phyloP scores from a whole-genome alignment of 768 basidiomycete species.

The Tulasnella sp. region DNA sequence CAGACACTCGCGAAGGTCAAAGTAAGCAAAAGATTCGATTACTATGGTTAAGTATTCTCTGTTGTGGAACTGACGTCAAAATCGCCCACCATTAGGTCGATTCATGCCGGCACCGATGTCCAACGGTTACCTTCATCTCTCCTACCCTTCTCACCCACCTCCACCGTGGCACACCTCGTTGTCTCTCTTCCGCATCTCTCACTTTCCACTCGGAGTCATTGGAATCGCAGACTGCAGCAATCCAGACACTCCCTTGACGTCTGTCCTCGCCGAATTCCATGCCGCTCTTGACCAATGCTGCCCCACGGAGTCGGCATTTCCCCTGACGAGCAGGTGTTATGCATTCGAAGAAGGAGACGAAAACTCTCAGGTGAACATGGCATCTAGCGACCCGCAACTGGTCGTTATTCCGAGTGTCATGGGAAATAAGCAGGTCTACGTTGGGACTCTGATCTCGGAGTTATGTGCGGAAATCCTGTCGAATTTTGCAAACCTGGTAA shows the following conservation, averaged over 20 bases:
- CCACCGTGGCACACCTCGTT: slow-evolving; percentile 60
- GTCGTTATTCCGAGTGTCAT: slow-evolving; percentile 76
- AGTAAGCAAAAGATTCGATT: slow-evolving; percentile 38
- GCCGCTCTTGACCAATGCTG: slow-evolving; percentile 56
- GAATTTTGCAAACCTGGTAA: slow-evolving; percentile 77
- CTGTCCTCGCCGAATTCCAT: slow-evolving; percentile 59
- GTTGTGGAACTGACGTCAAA: slow-evolving; percentile 22
- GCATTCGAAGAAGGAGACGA: slow-evolving; percentile 68
- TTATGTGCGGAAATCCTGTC: slow-evolving; percentile 79
- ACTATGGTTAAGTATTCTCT: not conserved
- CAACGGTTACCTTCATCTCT: slow-evolving; percentile 73
- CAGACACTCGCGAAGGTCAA: slow-evolving; percentile 66
- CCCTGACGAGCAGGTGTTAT: slow-evolving; percentile 73
- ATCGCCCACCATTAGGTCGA: slow-evolving; percentile 42
- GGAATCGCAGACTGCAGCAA: slow-evolving; percentile 66
- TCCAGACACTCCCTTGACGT: slow-evolving; percentile 43
- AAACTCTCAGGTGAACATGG: slow-evolving; percentile 47
- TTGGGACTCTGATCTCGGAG: slow-evolving; percentile 83
- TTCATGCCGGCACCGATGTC: slow-evolving; percentile 75
- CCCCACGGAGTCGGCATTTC: slow-evolving; percentile 58
- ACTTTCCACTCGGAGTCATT: slow-evolving; percentile 80
- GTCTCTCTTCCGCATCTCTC: slow-evolving; percentile 66
- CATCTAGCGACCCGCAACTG: slow-evolving; percentile 46
- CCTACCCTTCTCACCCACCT: slow-evolving; percentile 66
- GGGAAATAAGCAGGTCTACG: slow-evolving; percentile 80